Percentiles rank a stretch among this genome's conserved stretches.
These are phyloP conservation scores for Coemansia sp. DNA, from an alignment of 192 early-diverging fungal species.

Conservation along the genomic window DNA sequence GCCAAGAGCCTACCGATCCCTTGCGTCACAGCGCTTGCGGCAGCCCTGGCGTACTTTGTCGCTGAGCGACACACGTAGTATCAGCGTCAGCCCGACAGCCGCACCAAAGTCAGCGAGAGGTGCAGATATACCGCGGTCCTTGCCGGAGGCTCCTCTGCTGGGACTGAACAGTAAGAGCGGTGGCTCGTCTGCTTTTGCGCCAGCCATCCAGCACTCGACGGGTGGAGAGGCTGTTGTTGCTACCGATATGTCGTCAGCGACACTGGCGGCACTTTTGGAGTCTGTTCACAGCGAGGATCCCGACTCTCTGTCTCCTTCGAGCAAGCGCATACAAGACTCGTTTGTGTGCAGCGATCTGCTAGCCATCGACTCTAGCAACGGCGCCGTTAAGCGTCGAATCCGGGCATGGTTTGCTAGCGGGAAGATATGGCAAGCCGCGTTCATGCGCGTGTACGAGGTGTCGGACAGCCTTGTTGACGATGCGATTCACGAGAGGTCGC, in stretches of 20 bases:
- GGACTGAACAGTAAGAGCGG: constrained; percentile 26
- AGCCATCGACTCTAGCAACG: constrained; percentile 27
- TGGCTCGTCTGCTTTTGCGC: not conserved
- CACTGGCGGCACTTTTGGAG: constrained; percentile 3
- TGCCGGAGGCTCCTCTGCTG: not conserved
- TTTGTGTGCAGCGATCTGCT: constrained; percentile 30
- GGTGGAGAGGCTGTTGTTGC: not conserved
- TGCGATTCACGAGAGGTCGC: constrained; percentile 27
- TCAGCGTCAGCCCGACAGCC: constrained; percentile 17
- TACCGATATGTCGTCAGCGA: not conserved
- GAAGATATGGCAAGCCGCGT: constrained; percentile 29
- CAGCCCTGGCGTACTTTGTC: not conserved
- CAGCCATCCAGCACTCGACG: not conserved
- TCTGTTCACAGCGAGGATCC: not conserved
- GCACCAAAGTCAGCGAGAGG: not conserved
- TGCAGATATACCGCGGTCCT: constrained; percentile 5
- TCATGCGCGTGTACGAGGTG: constrained; percentile 42
- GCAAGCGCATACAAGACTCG: constrained; percentile 23
- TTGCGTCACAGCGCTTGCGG: not conserved
- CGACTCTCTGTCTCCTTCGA: constrained; percentile 10
- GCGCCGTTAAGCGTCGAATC: constrained; percentile 24
- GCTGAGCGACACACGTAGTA: constrained; percentile 3
- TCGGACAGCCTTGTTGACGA: constrained; percentile 31
- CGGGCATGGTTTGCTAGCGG: constrained; percentile 32
- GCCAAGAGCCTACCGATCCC: not conserved